phyloP scores from a whole-genome alignment of 1,284 basidiomycete species.

The Neotropicomus parvogracilis region DNA sequence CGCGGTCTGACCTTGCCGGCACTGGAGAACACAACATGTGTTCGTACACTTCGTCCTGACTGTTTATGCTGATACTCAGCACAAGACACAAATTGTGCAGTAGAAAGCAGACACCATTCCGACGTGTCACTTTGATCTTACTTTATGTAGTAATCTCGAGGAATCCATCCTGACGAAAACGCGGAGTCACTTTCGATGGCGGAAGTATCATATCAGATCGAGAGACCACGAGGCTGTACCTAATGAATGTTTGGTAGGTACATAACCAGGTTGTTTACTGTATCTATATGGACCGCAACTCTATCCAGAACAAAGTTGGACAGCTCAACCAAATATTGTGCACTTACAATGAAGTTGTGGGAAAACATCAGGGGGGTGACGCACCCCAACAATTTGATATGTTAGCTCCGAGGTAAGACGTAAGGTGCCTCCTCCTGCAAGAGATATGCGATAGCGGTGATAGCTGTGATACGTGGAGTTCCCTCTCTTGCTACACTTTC shows the following conservation, averaged over 20 bases:
- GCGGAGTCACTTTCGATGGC: neutral
- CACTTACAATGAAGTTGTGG: conserved; percentile 15
- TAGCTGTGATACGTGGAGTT: conserved; percentile 14
- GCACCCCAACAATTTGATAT: conserved; percentile 41
- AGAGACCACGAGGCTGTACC: neutral
- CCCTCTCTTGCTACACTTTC: conserved; percentile 17
- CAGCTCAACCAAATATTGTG: neutral
- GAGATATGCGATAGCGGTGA: conserved; percentile 45
- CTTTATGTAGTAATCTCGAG: neutral
- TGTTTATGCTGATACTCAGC: too few relatives aligned
- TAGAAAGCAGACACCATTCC: too few relatives aligned
- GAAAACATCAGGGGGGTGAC: conserved; percentile 42
- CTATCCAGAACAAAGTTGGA: too few relatives aligned
- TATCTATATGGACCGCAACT: conserved; percentile 1
- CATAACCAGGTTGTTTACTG: neutral
- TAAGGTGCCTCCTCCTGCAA: conserved; percentile 43
- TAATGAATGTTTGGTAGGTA: conserved; percentile 2
- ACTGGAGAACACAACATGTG: too few relatives aligned
- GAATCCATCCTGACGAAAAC: neutral
- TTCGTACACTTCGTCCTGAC: too few relatives aligned
- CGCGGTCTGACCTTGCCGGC: too few relatives aligned
- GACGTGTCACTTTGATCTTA: too few relatives aligned
- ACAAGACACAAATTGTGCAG: too few relatives aligned
- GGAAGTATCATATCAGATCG: neutral
- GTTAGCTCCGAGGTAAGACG: conserved; percentile 47